Conservation (phyloP, 768 basidiomycete genomes). For the Agaricus sinodeliciosus region DNA sequence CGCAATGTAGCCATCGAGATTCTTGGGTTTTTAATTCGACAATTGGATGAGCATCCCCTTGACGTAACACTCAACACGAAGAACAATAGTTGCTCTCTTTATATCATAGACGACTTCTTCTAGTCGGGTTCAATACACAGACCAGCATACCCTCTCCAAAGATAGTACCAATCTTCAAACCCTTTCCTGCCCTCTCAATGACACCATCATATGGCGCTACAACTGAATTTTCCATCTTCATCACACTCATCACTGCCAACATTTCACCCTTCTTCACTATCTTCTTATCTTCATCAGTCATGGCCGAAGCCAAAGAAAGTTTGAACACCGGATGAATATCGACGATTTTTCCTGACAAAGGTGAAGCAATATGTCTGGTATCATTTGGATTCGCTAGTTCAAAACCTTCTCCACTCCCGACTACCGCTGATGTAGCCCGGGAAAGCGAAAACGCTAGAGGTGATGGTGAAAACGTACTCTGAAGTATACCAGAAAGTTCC, state of each 20-base stretch:
- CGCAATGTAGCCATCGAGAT: too few species aligned
- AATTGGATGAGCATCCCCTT: too few species aligned
- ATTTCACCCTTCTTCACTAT: conserved; percentile 26
- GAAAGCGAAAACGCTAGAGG: conserved; percentile 25
- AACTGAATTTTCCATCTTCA: conserved; percentile 36
- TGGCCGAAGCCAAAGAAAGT: background rate
- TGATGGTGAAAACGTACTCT: conserved; percentile 23
- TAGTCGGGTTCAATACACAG: conserved; percentile 18
- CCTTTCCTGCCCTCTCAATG: conserved; percentile 24
- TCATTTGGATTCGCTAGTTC: conserved; percentile 31
- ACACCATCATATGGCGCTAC: conserved; percentile 22
- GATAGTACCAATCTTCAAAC: conserved; percentile 24
- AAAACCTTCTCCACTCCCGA: conserved; percentile 17
- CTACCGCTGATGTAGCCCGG: conserved; percentile 24
- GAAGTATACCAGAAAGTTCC: conserved; percentile 26
- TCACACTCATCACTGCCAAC: conserved; percentile 27
- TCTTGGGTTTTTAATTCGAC: too few species aligned
- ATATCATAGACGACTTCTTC: conserved; percentile 1
- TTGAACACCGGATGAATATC: conserved; percentile 26
- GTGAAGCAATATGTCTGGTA: conserved; percentile 22
- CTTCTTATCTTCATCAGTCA: background rate
- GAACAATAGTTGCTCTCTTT: too few species aligned
- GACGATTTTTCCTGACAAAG: conserved; percentile 31
- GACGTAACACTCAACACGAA: too few species aligned
- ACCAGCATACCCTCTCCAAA: conserved; percentile 28